Evolutionary conservation across 139 green algal genomes (phyloP).

Genomic region (Asterochloris sp.): DNA sequence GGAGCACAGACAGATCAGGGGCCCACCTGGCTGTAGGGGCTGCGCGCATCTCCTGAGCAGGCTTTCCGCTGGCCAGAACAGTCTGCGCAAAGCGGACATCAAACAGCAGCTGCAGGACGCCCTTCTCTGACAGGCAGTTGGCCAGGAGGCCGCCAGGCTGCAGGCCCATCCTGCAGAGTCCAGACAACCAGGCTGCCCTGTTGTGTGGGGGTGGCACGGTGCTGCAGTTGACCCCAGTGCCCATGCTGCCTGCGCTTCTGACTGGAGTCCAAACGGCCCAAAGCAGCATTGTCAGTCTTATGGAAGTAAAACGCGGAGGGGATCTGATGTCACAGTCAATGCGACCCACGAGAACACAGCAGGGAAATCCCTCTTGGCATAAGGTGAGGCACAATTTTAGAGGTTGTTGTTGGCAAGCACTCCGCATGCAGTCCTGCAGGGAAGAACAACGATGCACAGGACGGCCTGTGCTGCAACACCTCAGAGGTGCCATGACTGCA

Average conservation of each 20-base stretch:
- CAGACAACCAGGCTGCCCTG: background rate
- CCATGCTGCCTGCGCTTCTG: background rate
- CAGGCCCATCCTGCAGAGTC: slow-evolving; percentile 16
- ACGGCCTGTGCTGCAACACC: no score
- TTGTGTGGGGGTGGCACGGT: background rate
- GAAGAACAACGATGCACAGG: no score
- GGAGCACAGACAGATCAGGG: background rate
- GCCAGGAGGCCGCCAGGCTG: slow-evolving; percentile 9
- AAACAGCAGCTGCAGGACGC: slow-evolving; percentile 89
- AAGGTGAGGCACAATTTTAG: no score
- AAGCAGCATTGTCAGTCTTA: background rate
- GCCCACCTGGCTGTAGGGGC: background rate
- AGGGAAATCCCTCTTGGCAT: no score
- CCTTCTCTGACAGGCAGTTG: slow-evolving; percentile 69
- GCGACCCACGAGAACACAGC: no score
- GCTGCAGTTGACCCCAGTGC: background rate
- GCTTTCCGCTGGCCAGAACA: slow-evolving; percentile 61
- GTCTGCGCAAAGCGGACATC: slow-evolving; percentile 76
- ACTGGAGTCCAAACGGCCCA: background rate
- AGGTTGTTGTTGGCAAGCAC: no score
- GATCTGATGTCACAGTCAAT: background rate
- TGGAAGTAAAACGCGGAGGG: background rate
- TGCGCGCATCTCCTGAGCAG: background rate
- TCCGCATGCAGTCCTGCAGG: no score
- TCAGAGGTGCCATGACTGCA: background rate